These are phyloP conservation scores for Didymella glomerata DNA, from an alignment of 2,329 filamentous ascomycete species.

Conservation along the genomic window DNA sequence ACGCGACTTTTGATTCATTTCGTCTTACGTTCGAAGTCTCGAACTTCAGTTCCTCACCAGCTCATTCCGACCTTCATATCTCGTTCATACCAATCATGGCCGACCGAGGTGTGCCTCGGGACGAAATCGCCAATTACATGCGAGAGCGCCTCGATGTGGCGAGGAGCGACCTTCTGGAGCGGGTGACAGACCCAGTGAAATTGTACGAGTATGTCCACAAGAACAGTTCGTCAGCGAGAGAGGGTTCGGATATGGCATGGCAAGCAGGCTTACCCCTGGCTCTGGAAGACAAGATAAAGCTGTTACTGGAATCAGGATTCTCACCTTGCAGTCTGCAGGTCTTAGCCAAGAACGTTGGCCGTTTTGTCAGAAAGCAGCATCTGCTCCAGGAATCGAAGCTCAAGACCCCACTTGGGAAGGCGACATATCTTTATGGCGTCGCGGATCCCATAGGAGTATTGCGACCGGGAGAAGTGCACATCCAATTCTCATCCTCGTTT, in stretches of 20 bases:
- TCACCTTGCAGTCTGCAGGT: slow-evolving; percentile 58
- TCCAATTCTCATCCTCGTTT: slow-evolving; percentile 72
- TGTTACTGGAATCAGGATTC: slow-evolving; percentile 62
- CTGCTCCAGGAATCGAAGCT: slow-evolving; percentile 63
- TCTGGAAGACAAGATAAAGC: slow-evolving; percentile 38
- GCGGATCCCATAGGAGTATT: slow-evolving; percentile 71
- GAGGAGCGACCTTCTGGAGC: slow-evolving; percentile 61
- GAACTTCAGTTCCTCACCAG: slow-evolving; percentile 57
- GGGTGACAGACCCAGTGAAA: slow-evolving; percentile 65
- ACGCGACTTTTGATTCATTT: slow-evolving; percentile 52
- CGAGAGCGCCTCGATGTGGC: slow-evolving; percentile 60
- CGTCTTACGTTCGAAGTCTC: slow-evolving; percentile 73
- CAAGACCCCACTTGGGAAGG: slow-evolving; percentile 68
- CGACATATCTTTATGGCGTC: slow-evolving; percentile 71
- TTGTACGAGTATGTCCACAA: slow-evolving; percentile 55
- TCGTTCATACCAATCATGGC: slow-evolving; percentile 75
- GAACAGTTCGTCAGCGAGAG: slow-evolving; percentile 44
- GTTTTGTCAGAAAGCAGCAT: slow-evolving; percentile 62
- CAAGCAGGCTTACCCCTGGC: slow-evolving; percentile 38
- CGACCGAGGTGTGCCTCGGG: slow-evolving; percentile 62
- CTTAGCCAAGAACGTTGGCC: slow-evolving; percentile 59
- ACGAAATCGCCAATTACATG: slow-evolving; percentile 61
- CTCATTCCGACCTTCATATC: slow-evolving; percentile 67
- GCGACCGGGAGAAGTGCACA: slow-evolving; percentile 70
- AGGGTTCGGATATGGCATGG: slow-evolving; percentile 26